phyloP scores from a whole-genome alignment of 176 grass and related monocot genomes.

The Triticum timopheevii region DNA sequence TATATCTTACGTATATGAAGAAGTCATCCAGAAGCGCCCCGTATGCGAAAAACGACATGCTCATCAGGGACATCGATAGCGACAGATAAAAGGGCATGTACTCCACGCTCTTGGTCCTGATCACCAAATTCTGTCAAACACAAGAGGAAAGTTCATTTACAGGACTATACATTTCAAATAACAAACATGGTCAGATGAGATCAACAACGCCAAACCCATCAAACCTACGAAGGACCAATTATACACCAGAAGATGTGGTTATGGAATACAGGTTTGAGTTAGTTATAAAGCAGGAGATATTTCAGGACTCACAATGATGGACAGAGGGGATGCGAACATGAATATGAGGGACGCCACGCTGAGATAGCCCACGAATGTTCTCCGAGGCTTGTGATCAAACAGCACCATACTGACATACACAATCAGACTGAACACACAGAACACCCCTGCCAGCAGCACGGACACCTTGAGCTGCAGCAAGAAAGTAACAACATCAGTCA shows the following conservation, averaged over 20 bases:
- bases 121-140: slow-evolving; percentile 76
- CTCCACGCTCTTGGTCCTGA: slow-evolving; percentile 81
- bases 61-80: slow-evolving; percentile 91
- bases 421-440: slow-evolving; percentile 54
- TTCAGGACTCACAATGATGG: slow-evolving; percentile 65
- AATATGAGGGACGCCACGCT: slow-evolving; percentile 86
- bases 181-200: background rate
- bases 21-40: slow-evolving; percentile 77
- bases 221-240: background rate
- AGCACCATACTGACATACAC: slow-evolving; percentile 56
- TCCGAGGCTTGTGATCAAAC: slow-evolving; percentile 65
- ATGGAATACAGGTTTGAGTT: background rate
- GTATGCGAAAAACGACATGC: slow-evolving; percentile 77
- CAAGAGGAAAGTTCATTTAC: background rate
- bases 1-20: slow-evolving; percentile 87
- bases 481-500: background rate
- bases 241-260: background rate
- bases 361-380: slow-evolving; percentile 73
- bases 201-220: background rate
- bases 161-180: background rate
- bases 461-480: slow-evolving; percentile 70
- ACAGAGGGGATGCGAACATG: slow-evolving; percentile 95
- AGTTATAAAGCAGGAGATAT: background rate
- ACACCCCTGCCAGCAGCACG: slow-evolving; percentile 46
- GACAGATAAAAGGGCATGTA: slow-evolving; percentile 99